These are phyloP conservation scores for Nicotiana undulata DNA, from an alignment of 257 asterid genomes.

Conservation along the genomic window DNA sequence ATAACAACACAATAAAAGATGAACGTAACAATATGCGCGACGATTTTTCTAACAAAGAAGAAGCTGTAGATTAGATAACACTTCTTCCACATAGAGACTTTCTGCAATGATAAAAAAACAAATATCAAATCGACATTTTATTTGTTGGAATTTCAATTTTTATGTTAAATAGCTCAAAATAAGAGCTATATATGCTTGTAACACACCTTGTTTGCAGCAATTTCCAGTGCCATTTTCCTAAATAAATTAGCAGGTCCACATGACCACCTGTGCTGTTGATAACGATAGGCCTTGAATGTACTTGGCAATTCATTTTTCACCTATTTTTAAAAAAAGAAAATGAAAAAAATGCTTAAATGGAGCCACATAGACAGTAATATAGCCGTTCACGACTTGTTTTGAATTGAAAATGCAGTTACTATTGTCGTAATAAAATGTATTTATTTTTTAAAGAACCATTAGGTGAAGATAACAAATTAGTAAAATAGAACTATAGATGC, in stretches of 20 bases:
- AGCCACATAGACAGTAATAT: no score
- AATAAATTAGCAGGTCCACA: constrained; percentile 52
- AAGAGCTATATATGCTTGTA: background rate
- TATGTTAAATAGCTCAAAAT: background rate
- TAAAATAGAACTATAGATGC: background rate
- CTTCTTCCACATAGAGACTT: constrained; percentile 20
- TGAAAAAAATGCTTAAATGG: background rate
- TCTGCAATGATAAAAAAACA: background rate
- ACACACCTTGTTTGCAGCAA: constrained; percentile 28
- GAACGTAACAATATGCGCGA: constrained; percentile 22
- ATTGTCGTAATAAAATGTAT: no score
- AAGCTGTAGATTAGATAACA: constrained; percentile 17
- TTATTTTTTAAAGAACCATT: no score
- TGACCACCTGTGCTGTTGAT: constrained; percentile 49
- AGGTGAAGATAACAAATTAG: background rate
- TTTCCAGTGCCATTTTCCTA: constrained; percentile 40
- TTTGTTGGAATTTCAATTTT: no score
- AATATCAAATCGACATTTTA: no score
- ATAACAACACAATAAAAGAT: constrained; percentile 17
- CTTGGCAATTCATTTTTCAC: constrained; percentile 45
- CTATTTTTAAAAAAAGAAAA: background rate
- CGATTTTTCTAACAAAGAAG: constrained; percentile 17
- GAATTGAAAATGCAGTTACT: no score
- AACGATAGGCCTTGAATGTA: constrained; percentile 39
- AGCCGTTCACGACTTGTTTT: no score